A percentile compares a stretch with the other conserved stretches of the same genome.
Evolutionary conservation across 176 grass and related monocot genomes (phyloP).

Genomic region (Echinochloa phyllopogon): DNA sequence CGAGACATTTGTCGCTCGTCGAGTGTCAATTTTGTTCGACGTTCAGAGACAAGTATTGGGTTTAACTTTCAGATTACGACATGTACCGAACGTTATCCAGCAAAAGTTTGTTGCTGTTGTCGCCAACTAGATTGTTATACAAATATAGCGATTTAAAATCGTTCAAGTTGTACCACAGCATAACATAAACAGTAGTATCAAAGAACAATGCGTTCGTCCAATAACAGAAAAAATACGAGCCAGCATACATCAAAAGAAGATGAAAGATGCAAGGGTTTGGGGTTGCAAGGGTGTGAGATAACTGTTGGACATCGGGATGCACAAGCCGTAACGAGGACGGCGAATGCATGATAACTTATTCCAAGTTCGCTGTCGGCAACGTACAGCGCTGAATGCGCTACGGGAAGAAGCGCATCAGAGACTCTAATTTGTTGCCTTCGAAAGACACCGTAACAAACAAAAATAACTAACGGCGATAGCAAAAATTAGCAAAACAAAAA

Average conservation of each 20-base stretch:
- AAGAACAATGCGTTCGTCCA: not conserved
- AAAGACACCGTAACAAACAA: not conserved
- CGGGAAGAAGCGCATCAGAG: conserved; percentile 65
- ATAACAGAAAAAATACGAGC: not conserved
- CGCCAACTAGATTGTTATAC: not conserved
- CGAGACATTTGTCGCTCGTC: not conserved
- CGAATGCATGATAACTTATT: conserved; percentile 56
- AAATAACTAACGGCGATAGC: too few relatives aligned
- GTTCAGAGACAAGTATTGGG: not conserved
- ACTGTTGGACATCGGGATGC: conserved; percentile 53
- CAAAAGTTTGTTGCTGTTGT: not conserved
- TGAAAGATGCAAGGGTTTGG: not conserved
- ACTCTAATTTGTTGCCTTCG: conserved; percentile 80
- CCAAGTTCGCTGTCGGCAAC: conserved; percentile 64
- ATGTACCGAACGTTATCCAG: not conserved
- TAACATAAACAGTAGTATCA: not conserved
- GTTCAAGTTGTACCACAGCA: not conserved
- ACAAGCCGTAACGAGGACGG: not conserved
- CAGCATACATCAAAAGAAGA: not conserved
- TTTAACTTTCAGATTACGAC: not conserved
- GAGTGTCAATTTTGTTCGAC: not conserved
- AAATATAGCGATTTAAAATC: not conserved
- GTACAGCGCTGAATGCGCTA: conserved; percentile 83
- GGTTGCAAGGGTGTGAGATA: not conserved
- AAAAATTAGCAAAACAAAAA: not conserved